Evolutionary conservation across 164 flowering plant species (phyloP).

Genomic region (Annona cherimola): DNA sequence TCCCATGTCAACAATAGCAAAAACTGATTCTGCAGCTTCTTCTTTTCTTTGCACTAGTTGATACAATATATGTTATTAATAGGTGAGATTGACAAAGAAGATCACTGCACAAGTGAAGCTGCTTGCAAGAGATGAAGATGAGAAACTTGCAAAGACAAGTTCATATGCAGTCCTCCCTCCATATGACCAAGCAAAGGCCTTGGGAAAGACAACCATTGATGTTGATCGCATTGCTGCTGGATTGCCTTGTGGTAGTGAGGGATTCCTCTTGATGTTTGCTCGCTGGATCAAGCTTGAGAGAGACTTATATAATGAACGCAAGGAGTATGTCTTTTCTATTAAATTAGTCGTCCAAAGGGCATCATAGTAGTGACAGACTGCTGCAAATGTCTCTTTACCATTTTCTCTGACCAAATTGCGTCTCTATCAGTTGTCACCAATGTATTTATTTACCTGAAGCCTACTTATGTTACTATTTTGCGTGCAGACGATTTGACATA

Average conservation of each 20-base stretch:
- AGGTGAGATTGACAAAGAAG: conserved; percentile 83
- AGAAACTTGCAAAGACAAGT: conserved; percentile 59
- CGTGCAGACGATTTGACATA: conserved; percentile 88
- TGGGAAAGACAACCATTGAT: conserved; percentile 93
- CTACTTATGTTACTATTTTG: conserved; percentile 11
- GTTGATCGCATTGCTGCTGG: conserved; percentile 96
- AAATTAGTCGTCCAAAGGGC: conserved; percentile 1
- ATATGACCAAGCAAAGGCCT: conserved; percentile 98
- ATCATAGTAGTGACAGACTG: not conserved
- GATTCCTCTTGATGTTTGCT: conserved; percentile 97
- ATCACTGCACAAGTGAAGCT: conserved; percentile 89
- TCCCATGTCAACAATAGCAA: too few species aligned
- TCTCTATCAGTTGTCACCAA: not conserved
- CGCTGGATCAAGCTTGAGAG: conserved; percentile 99
- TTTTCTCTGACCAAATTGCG: not conserved
- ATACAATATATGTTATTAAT: not conserved
- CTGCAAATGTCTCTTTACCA: not conserved
- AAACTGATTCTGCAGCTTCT: not conserved
- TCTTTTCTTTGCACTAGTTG: not conserved
- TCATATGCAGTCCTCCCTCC: conserved; percentile 72
- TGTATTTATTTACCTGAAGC: not conserved
- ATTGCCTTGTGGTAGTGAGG: conserved; percentile 98
- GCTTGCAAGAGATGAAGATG: conserved; percentile 88
- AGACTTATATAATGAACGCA: conserved; percentile 94
- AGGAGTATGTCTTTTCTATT: conserved; percentile 48